These are phyloP conservation scores for sorghum (Sorghum bicolor) DNA, from an alignment of 176 grass and related monocot species.

Conservation along the genomic window DNA sequence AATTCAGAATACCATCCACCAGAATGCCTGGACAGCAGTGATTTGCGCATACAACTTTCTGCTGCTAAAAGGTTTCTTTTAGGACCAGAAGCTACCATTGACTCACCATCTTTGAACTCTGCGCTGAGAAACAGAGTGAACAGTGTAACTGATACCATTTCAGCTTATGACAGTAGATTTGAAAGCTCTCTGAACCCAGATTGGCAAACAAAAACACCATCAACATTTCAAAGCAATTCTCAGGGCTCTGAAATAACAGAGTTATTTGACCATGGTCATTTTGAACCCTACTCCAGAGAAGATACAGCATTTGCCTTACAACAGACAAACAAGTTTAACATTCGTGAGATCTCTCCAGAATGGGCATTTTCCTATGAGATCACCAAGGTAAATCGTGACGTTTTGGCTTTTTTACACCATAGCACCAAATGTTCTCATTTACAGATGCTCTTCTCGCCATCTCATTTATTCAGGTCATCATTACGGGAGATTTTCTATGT, in stretches of 20 bases:
- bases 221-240: slow-evolving; percentile 33
- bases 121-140: slow-evolving; percentile 23
- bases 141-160: slow-evolving; percentile 26
- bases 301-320: slow-evolving; percentile 43
- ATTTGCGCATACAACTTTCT: slow-evolving; percentile 64
- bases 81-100: slow-evolving; percentile 53
- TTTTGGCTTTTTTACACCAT: background rate
- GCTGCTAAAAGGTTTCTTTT: slow-evolving; percentile 85
- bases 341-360: slow-evolving; percentile 87
- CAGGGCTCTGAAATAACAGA: slow-evolving; percentile 45
- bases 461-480: slow-evolving; percentile 63
- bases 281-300: slow-evolving; percentile 41
- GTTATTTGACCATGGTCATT: slow-evolving; percentile 52
- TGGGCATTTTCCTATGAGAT: slow-evolving; percentile 88
- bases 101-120: slow-evolving; percentile 55
- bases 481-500: slow-evolving; percentile 87
- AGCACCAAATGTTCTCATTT: slow-evolving; percentile 27
- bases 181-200: slow-evolving; percentile 33
- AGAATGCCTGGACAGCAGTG: slow-evolving; percentile 40
- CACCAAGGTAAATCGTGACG: slow-evolving; percentile 68
- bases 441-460: background rate
- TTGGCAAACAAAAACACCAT: slow-evolving; percentile 46
- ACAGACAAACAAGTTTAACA: slow-evolving; percentile 63
- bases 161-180: slow-evolving; percentile 40
- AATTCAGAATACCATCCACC: slow-evolving; percentile 38